Evolutionary conservation across 495 filamentous ascomycete species (phyloP), one percentile per base, ranked within the genome.

Genomic region (Penicillium samsonianum): DNA sequence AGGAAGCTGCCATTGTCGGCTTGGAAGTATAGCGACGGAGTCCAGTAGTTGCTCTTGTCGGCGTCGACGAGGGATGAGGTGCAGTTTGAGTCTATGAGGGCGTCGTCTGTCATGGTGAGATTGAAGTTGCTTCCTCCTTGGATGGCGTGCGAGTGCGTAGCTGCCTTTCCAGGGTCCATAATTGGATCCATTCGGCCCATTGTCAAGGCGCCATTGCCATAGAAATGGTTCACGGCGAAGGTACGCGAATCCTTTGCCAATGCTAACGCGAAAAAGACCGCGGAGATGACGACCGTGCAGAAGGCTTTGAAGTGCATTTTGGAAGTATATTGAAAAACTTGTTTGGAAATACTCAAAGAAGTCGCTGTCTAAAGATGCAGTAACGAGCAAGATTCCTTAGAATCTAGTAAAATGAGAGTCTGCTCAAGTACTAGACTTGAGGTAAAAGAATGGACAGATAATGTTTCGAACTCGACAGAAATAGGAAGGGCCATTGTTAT

Each of bases 31-130:
- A 92, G 76, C 37, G 71, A 70, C 2, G 90, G 87, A 45, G 85
- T 80, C 90, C 90, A 93, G 75, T 94, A 93, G 71, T 85, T 87
- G 62, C 84, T 88, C 61, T 85, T 75, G 69, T 94, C 90, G 55
- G 80, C 77, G 54, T 80, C 83, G 59, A 87, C 77, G 10, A 74
- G 76, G 59, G 88, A 85, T 10, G 86, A 85, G 48, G 85, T 87
- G 73, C 90, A 94, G 0, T 71, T 72, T 0, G 89, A 88, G 50
- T 73, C 58, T 45, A 80, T 73, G 11, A 88, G 78, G 26, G 76
- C 65, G 45, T 81, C 71, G 53, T 84, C 88, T 42, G 76, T 76
- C 75, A 85, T 86, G 43, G 69, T 78, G 64, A 88, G 76, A 54
- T 81, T 78, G 64, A 92, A 91, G 53, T 82, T 87, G 71, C 81